phyloP scores from a whole-genome alignment of 2,329 filamentous ascomycete species.

The Ceratocystis huliohia region DNA sequence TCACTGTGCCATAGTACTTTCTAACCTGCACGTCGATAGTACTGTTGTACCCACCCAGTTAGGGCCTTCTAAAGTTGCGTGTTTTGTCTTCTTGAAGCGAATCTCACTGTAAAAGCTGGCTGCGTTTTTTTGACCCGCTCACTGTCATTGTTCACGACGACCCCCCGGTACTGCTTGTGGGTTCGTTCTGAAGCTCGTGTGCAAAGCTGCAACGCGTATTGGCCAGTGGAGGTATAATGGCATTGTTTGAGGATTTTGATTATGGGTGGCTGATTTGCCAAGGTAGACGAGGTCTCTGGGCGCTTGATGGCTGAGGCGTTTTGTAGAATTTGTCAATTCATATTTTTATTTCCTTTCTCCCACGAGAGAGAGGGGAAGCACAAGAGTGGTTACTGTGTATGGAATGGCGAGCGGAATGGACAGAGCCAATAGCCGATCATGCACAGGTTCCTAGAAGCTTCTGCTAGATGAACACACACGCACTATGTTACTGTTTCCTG shows the following conservation, averaged over 20 bases:
- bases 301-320: neutral
- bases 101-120: neutral
- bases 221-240: neutral
- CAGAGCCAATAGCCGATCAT: neutral
- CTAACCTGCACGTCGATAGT: no score
- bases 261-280: neutral
- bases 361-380: neutral
- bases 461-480: neutral
- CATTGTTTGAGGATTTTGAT: neutral
- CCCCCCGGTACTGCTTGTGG: neutral
- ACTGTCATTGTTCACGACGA: neutral
- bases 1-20: no score
- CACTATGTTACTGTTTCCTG: no score
- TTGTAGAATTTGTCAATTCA: neutral
- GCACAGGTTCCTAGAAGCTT: neutral
- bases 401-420: neutral
- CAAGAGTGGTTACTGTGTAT: neutral
- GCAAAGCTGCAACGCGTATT: slow-evolving; percentile 7
- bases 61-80: no score
- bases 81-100: no score
- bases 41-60: no score
- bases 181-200: neutral
- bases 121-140: neutral
- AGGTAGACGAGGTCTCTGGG: neutral
- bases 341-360: neutral